Conservation (phyloP, 75 land plant genomes). For the Cunninghamia lanceolata region DNA sequence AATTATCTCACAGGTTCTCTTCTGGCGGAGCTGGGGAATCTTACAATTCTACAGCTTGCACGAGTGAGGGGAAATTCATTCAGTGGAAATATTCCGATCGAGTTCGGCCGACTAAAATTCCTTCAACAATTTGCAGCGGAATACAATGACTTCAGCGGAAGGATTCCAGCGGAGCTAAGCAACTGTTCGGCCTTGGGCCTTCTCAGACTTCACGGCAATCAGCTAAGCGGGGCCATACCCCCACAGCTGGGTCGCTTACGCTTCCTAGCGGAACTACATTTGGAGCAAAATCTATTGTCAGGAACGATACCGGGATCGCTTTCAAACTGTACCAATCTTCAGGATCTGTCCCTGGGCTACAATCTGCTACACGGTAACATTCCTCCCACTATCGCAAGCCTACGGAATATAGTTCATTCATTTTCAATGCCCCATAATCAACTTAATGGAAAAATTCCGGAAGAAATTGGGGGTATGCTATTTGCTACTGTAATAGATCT, state of each 20-base stretch:
- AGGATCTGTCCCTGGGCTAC: not conserved
- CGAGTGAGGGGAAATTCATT: constrained; percentile 41
- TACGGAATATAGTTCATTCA: constrained; percentile 30
- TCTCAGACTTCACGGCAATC: constrained; percentile 35
- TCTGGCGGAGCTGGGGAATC: constrained; percentile 43
- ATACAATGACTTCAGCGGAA: too few relatives aligned
- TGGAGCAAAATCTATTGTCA: too few relatives aligned
- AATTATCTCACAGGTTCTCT: constrained; percentile 57
- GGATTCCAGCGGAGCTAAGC: constrained; percentile 56
- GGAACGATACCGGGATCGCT: too few relatives aligned
- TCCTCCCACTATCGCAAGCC: constrained; percentile 26
- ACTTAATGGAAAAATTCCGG: constrained; percentile 17
- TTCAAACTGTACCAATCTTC: too few relatives aligned
- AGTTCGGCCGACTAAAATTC: constrained; percentile 35
- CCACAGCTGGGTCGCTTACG: constrained; percentile 29
- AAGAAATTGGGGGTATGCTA: constrained; percentile 48
- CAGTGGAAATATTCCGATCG: constrained; percentile 46
- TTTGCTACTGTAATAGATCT: constrained; percentile 42
- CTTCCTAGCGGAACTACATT: constrained; percentile 25
- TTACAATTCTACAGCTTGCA: constrained; percentile 29
- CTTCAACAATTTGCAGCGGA: too few relatives aligned
- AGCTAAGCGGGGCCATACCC: constrained; percentile 51
- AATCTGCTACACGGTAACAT: constrained; percentile 47
- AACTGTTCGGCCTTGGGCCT: constrained; percentile 28
- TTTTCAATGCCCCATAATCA: constrained; percentile 36